Base-by-base conservation (phyloP, 345 rosid genomes). In the Ceriops zippeliana region DNA sequence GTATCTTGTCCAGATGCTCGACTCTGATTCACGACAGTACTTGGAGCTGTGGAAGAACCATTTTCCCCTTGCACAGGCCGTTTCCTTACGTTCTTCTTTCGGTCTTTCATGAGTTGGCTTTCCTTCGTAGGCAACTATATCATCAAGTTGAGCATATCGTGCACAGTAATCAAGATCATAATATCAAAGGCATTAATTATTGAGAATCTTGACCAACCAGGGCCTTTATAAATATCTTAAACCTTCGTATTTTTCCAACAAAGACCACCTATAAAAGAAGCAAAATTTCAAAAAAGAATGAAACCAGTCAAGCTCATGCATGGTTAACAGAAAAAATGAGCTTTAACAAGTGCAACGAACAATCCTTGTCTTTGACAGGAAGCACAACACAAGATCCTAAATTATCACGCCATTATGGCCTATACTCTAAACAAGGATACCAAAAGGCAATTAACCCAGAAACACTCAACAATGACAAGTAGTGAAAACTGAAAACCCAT, bases 241-340 rank as follows among this genome's bases (percentile, higher is more conserved):
- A 92, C 79, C 98, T 85, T 66, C 99, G 87, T 96, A 89, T 77
- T 92, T 96, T 80, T 92, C 99, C 82, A 96, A 81, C 72, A 96
- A 84, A 76, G 99, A 90, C 98, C 99, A 96, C 99, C 99, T 96
- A 82, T 60, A 78, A 70, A 75, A 71, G 47, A 72, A n/a, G 61
- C 68, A 28, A 59, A 42, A 27, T 65, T 22, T 59, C 17, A 28
- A 30, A 57, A 46, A 58, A 57, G 52, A 46, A 67, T 56, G 58
- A 52, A 59, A 13, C 46, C 22, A 58, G 26, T 26, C 52, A 6
- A 56, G 27, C 62, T 20, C 22, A 27, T 15, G 67, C 62, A 34
- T 22, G 49, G 47, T 22, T 13, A 22, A 49, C 24, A 47, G 17
- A 47, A 65, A 38, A 4, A 34, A 28, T 30, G 24, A 58, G 49